Evolutionary conservation across 192 early-diverging fungal species (phyloP), one percentile per base, ranked within the genome.

Genomic region (Coemansia sp.): DNA sequence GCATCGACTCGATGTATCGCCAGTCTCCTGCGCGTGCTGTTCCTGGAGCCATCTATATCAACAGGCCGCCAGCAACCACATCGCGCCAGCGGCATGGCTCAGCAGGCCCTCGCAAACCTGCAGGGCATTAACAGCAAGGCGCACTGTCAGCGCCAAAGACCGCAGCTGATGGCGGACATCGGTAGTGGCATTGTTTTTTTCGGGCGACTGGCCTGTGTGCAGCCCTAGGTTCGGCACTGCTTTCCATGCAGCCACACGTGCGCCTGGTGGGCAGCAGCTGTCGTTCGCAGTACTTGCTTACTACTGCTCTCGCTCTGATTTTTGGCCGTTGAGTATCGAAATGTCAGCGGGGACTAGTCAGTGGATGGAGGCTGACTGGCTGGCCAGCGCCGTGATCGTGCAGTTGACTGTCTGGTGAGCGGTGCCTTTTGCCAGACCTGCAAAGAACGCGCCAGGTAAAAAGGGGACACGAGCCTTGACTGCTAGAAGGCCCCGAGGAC

Each of bases 1-100:
- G 51, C 51, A 31, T 55, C 31, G 26, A 55, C 14, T 55, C 51
- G 51, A 24, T 67, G 21, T 46, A 67, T 16, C 57, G 57, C 2
- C 65, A 58, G 26, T 10, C 51, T 33, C 51, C 51, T 16, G 23
- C 31, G 26, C 43, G 62, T 7, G 59, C 45, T 7, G 62, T 74
- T 13, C 77, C 67, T 6, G 71, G 77, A 0, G 67, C 77, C 24
- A 70, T 65, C 3, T 79, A 67, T 59, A 62, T 67, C 13, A 58
- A 55, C 38, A 73, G 55, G 28, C 43, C 67, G 18, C 46, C 59
- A 13, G 35, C 58, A 3, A n/a, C 46, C 3, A 36, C 57, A 9
- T 53, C 61, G 24, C 69, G 74, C 5, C 55, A 65, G 28, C 62
- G 65, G 40, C 58, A 36, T 28, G 33, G 34, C 33, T 45, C 66